These are phyloP conservation scores for Nannochloropsis oceanica DNA, from an alignment of 108 stramenopile species.

Conservation along the genomic window DNA sequence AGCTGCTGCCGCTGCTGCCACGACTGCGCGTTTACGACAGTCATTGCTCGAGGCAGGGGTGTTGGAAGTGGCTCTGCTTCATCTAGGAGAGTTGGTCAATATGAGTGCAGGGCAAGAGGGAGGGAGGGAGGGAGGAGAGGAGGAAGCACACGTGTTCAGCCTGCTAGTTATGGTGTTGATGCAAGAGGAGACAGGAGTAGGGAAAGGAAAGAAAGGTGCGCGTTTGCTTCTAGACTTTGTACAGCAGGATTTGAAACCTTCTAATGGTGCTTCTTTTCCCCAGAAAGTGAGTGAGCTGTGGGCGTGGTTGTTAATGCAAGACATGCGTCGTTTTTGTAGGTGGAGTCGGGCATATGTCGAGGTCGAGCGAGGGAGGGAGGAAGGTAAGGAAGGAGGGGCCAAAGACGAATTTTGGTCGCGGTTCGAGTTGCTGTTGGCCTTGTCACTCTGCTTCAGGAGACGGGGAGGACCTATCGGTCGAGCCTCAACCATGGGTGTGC, in stretches of 20 bases:
- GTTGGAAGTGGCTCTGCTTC: neutral
- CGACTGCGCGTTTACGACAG: neutral
- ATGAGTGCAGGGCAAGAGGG: neutral
- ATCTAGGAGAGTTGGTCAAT: neutral
- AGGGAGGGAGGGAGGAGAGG: neutral
- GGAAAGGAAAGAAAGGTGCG: neutral
- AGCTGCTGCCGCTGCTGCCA: no score
- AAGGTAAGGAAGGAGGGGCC: neutral
- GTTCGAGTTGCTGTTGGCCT: neutral
- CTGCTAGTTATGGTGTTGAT: neutral
- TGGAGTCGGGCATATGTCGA: neutral
- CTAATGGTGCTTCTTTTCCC: neutral
- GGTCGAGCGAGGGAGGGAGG: no score
- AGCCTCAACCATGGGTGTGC: neutral
- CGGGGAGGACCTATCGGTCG: neutral
- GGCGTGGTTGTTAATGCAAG: neutral
- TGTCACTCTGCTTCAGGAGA: neutral
- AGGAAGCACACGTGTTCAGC: neutral
- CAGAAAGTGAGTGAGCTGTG: neutral
- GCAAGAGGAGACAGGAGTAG: no score
- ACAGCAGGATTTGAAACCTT: neutral
- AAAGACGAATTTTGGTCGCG: neutral
- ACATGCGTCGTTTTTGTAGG: neutral
- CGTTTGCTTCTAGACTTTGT: neutral
- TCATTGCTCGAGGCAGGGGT: neutral